These are phyloP conservation scores for Paraphaeosphaeria minitans DNA, from an alignment of 2,329 filamentous ascomycete species.

Conservation along the genomic window DNA sequence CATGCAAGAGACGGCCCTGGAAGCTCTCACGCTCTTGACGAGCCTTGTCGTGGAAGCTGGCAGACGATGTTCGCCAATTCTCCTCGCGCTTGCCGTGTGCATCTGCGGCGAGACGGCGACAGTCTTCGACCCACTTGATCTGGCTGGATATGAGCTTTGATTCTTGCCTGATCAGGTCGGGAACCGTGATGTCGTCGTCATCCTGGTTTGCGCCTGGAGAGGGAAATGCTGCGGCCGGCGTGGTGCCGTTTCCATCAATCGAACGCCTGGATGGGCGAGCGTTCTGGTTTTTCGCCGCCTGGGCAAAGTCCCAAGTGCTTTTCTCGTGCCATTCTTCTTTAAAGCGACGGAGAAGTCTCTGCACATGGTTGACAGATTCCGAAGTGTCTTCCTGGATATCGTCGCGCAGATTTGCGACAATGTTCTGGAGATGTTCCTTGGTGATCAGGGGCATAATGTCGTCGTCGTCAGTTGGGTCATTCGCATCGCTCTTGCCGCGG, in stretches of 20 bases:
- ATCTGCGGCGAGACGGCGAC: conserved; percentile 42
- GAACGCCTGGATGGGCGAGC: conserved; percentile 6
- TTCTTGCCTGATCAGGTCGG: conserved; percentile 27
- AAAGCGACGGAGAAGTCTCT: conserved; percentile 53
- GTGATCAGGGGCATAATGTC: conserved; percentile 27
- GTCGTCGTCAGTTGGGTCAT: conserved; percentile 14
- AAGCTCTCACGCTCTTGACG: conserved; percentile 43
- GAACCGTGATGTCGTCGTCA: conserved; percentile 16
- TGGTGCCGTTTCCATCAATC: conserved; percentile 2
- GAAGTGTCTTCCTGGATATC: conserved; percentile 33
- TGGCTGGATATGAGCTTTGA: conserved; percentile 40
- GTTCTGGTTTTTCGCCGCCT: background rate
- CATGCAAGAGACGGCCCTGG: conserved; percentile 40
- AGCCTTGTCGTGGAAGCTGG: conserved; percentile 47
- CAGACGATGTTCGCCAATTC: conserved; percentile 48
- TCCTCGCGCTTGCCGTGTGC: conserved; percentile 45
- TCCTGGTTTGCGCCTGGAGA: conserved; percentile 18
- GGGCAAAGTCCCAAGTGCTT: conserved; percentile 12
- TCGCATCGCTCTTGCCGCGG: conserved; percentile 11
- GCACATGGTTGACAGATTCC: conserved; percentile 57
- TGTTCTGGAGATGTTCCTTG: conserved; percentile 26
- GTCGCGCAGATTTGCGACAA: conserved; percentile 25
- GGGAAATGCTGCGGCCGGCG: conserved; percentile 20
- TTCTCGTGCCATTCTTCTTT: conserved; percentile 41
- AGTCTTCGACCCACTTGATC: conserved; percentile 47